Evolutionary conservation across 805 yeast species (phyloP), one percentile per base, ranked within the genome.

Genomic region (Candida broadrunensis): DNA sequence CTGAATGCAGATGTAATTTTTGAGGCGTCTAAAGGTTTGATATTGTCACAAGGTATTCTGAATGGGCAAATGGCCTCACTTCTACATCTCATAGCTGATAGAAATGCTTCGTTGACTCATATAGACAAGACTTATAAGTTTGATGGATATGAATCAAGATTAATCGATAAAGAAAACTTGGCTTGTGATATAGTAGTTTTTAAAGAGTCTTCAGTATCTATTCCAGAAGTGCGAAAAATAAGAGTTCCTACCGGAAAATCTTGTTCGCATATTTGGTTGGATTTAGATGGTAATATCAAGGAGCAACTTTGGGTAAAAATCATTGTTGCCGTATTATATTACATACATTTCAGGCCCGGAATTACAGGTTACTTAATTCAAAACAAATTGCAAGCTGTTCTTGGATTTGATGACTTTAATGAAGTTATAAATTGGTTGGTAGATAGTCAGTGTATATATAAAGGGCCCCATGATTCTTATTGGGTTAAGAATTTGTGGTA

Each of bases 231-330:
- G n/a, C 33, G 21, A 1, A 43, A 49, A 4, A 55, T 66, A 1
- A 67, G 80, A 1, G 74, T 82, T 2, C 89, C 90, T 0, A 46
- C 67, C 7, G 84, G 83, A 0, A 61, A 70, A 15, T 78, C 89
- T 2, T 82, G 87, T 44, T 76, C 85, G 2, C 75, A 76, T 30
- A 56, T 84, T 7, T 88, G 97, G 96, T 68, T 86, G 11, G 85
- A 83, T 49, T 58, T 83, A 27, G 58, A 66, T 24, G 91, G 95
- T 1, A 58, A 70, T 20, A 70, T 89, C 33, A 81, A 84, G 45
- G 61, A 56, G 19, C 52, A 54, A 0, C 60, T 88, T 5, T 90
- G 96, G 95, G 60, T 61, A 12, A 73, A 70, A 37, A 58, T 83
- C 1, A 57, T 83, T 0, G 62, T 72, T 17, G 66, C 78, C 9